Conservation (phyloP, 495 filamentous ascomycete genomes). For the Penicillium pulvis region DNA sequence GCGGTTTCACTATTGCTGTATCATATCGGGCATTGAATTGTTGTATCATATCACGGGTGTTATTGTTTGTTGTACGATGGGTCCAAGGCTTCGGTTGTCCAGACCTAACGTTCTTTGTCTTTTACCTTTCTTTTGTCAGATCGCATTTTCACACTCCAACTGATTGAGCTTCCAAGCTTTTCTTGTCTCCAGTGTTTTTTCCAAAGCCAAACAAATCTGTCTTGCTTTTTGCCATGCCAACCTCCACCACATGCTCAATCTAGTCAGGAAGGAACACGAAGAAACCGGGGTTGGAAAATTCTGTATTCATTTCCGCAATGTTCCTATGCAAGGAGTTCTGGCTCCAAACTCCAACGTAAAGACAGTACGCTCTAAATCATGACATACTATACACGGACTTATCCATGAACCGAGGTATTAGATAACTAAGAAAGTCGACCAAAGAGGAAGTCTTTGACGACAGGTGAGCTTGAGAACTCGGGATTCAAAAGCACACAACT, state of each 20-base stretch:
- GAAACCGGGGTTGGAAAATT: not conserved
- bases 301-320: not conserved
- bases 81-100: not conserved
- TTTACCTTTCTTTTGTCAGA: not conserved
- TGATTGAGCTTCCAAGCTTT: not conserved
- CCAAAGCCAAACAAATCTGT: not conserved
- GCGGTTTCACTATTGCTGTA: slow-evolving; percentile 7
- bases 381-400: not conserved
- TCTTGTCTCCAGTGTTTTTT: not conserved
- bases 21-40: slow-evolving; percentile 14
- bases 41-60: slow-evolving; percentile 27
- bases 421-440: slow-evolving; percentile 35
- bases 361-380: slow-evolving; percentile 8
- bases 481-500: slow-evolving; percentile 70
- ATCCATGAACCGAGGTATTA: not conserved
- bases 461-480: slow-evolving; percentile 66
- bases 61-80: slow-evolving; percentile 6
- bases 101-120: not conserved
- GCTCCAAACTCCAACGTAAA: slow-evolving; percentile 4
- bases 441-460: slow-evolving; percentile 74
- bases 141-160: not conserved
- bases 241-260: not conserved
- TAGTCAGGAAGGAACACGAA: not conserved
- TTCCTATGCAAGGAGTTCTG: not conserved
- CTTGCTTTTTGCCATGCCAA: not conserved